These are phyloP conservation scores for Trichoderma sp. DNA, from an alignment of 2,329 filamentous ascomycete genomes.

Conservation along the genomic window DNA sequence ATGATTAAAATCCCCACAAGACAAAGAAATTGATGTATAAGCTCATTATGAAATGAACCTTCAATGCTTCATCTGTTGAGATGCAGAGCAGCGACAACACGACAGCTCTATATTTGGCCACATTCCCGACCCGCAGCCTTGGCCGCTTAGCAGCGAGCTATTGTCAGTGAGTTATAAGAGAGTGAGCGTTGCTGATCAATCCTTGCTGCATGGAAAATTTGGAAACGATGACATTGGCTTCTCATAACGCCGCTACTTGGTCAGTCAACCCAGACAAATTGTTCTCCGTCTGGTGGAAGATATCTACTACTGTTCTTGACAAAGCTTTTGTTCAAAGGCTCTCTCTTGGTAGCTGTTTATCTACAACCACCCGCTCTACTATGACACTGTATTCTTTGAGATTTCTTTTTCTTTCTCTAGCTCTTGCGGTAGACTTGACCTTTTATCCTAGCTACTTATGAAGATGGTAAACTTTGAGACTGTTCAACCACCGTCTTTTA, in stretches of 20 bases:
- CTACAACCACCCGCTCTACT: neutral
- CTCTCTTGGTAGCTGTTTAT: neutral
- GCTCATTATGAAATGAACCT: constrained; percentile 2
- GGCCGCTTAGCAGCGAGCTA: constrained; percentile 94
- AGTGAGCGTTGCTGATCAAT: constrained; percentile 30
- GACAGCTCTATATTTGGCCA: no score
- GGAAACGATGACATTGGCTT: no score
- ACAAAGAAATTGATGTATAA: constrained; percentile 10
- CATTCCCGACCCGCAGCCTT: constrained; percentile 60
- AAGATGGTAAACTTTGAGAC: no score
- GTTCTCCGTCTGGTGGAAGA: no score
- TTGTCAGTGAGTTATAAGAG: constrained; percentile 82
- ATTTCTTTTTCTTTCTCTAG: no score
- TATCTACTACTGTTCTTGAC: neutral
- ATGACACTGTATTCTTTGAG: neutral
- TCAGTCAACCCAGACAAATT: no score
- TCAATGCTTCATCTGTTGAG: no score
- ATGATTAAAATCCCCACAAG: constrained; percentile 7
- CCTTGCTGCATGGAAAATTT: neutral
- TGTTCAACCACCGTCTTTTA: no score
- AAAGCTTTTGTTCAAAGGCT: neutral
- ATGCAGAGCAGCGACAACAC: no score
- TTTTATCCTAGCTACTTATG: no score
- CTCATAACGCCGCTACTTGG: no score
- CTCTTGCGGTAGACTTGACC: no score